Base-by-base conservation (phyloP, 2,329 filamentous ascomycete genomes). In the Graphiopsis chlorocephala region DNA sequence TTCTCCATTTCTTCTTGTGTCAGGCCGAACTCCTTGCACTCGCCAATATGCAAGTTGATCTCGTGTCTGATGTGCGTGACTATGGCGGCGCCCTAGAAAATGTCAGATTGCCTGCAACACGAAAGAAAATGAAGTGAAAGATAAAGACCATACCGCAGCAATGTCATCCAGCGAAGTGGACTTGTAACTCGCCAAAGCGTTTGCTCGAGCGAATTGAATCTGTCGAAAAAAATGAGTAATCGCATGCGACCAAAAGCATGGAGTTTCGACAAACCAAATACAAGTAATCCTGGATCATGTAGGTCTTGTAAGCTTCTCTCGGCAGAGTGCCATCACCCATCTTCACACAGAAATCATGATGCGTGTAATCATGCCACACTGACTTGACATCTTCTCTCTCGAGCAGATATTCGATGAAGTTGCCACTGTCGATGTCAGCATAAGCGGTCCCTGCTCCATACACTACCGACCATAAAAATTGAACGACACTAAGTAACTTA, bases 231-330 rank as follows among this genome's bases (percentile, higher is more conserved):
- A 2, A 38, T 45, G 28, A 70, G 45, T 57, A 53, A 58, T 28
- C 45, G 35, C 15, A 11, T n/a, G 3, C 31, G 10, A 55, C 45
- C 10, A 15, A 23, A 23, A n/a, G n/a, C 1, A 10, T 14, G 56
- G 28, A 47, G n/a, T 17, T n/a, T 26, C 5, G 11, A 61, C 59
- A 14, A n/a, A 62, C 60, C 17, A 97, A 80, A 73, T 95, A 98
- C 4, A 97, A 82, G 72, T 97, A 97, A 73, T 98, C 94, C 72
- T 98, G 94, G 11, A 95, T 84, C 64, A 98, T 86, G 75, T 97
- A 98, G 45, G 90, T 85, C 76, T 93, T 95, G 82, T 97, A 98
- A 0, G 88, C 89, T 50, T 90, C 86, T 0, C 90, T 71, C 0
- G 91, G 89, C 23, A 98, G 80, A 8, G 85, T 89, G 0, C 92